Base-by-base conservation (phyloP, 2,329 filamentous ascomycete species). In the Fusarium temperatum region DNA sequence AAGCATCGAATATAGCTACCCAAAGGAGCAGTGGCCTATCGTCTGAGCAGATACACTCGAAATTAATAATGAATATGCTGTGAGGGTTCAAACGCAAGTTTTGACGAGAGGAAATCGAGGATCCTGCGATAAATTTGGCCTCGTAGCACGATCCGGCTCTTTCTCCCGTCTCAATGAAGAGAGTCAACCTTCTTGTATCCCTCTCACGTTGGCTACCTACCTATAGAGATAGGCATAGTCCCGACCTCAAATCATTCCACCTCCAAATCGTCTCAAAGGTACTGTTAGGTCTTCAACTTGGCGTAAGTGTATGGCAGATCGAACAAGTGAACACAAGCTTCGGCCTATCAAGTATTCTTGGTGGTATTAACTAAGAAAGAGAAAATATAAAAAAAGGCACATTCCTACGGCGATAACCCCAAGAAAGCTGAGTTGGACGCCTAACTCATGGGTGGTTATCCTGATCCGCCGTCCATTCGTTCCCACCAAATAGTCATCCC, bases 301-400 rank as follows among this genome's bases (percentile, higher is more conserved):
- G 32, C 13, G 28, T 30, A 10, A 38, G 32, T 45, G 32, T 26
- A 36, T 35, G 47, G 53, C 36, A 28, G 15, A n/a, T 45, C 10
- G 38, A 28, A 28, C 53, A 68, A 44, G 56, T 62, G 38, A 72
- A 55, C 38, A 62, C 51, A 58, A 68, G 56, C 55, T 61, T 72
- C 28, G 55, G 55, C 50, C 48, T 56, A 8, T 42, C 24, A 51
- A 61, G 68, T 54, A 60, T 56, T 26, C 50, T 59, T 74, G 41
- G 57, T 61, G 68, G 48, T 72, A 75, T 74, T 73, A 74, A 74
- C 64, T 72, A 63, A 63, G 70, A 66, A 66, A 13, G 30, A 53
- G 50, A 53, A 53, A 36, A 54, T 39, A 62, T 32, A 57, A 48
- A 63, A 63, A 60, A 55, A 55, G 32, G 66, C 28, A 42, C 59